Conservation (phyloP, 2,329 filamentous ascomycete genomes). For the Aspergillus sp. region DNA sequence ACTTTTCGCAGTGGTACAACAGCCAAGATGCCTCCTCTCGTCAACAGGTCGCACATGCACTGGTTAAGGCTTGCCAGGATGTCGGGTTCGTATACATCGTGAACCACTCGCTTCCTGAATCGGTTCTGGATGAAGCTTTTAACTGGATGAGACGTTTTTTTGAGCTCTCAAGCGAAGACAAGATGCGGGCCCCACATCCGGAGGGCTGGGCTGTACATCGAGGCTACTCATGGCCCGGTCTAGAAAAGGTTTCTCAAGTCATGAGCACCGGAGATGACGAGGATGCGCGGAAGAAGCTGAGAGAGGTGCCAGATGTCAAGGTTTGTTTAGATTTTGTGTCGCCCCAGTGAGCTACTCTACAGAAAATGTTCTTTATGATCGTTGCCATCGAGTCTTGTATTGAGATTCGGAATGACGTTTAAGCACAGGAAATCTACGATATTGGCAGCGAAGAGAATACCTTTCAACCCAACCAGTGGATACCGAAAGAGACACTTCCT, state of each 20-base stretch:
- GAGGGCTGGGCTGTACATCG: slow-evolving; percentile 53
- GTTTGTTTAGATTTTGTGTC: slow-evolving; percentile 32
- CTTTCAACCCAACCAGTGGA: slow-evolving; percentile 54
- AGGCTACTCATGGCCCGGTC: slow-evolving; percentile 58
- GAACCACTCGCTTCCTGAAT: slow-evolving; percentile 48
- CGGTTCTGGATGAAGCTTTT: slow-evolving; percentile 48
- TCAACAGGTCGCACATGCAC: slow-evolving; percentile 38
- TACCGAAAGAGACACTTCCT: slow-evolving; percentile 48
- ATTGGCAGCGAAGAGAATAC: slow-evolving; percentile 52
- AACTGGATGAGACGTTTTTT: slow-evolving; percentile 48
- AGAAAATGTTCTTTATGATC: accelerated
- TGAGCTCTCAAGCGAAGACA: slow-evolving; percentile 46
- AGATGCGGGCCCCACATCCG: slow-evolving; percentile 54
- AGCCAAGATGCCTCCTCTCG: slow-evolving; percentile 29
- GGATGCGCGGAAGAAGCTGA: slow-evolving; percentile 44
- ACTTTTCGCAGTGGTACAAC: slow-evolving; percentile 42
- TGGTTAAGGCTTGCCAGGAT: slow-evolving; percentile 45
- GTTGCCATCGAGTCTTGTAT: not conserved
- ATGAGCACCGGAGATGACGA: slow-evolving; percentile 45
- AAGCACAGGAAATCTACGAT: slow-evolving; percentile 53
- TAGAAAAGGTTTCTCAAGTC: slow-evolving; percentile 56
- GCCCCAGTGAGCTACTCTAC: not conserved
- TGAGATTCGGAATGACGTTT: not conserved
- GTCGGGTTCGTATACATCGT: slow-evolving; percentile 54
- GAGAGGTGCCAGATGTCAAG: slow-evolving; percentile 55